Evolutionary conservation across 208 protist genomes (phyloP).

Genomic region (Acanthamoeba culbertsoni): DNA sequence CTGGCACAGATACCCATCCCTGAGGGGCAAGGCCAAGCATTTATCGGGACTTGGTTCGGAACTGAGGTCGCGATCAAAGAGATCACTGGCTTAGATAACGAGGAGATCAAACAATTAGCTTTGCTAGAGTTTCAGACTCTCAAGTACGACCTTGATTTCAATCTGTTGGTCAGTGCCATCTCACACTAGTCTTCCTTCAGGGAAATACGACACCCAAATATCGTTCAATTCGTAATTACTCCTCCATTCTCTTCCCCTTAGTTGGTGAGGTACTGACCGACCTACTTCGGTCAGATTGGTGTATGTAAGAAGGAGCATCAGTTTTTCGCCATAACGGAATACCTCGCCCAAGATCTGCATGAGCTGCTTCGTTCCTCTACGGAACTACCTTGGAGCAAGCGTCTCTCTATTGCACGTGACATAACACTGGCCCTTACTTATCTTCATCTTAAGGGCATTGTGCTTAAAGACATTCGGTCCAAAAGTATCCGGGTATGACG

Average conservation of each 20-base stretch:
- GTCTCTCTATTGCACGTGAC: not conserved
- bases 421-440: not conserved
- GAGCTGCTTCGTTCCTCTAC: not conserved
- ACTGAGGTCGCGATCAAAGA: not conserved
- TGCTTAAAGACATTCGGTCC: not conserved
- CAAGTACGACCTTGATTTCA: not conserved
- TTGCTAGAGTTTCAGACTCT: not conserved
- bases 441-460: slow-evolving; percentile 20
- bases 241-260: not conserved
- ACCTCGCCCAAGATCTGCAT: not conserved
- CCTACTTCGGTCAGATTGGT: not conserved
- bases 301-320: not conserved
- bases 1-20: not conserved
- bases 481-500: not conserved
- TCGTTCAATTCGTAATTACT: not conserved
- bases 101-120: not conserved
- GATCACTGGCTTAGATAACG: not conserved
- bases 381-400: not conserved
- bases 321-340: not conserved
- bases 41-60: not conserved
- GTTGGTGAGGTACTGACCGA: too few relatives aligned
- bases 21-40: not conserved
- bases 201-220: not conserved
- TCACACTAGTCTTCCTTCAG: not conserved
- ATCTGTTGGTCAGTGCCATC: not conserved